Evolutionary conservation across 768 basidiomycete species (phyloP).

Genomic region (Pisolithus tinctorius): DNA sequence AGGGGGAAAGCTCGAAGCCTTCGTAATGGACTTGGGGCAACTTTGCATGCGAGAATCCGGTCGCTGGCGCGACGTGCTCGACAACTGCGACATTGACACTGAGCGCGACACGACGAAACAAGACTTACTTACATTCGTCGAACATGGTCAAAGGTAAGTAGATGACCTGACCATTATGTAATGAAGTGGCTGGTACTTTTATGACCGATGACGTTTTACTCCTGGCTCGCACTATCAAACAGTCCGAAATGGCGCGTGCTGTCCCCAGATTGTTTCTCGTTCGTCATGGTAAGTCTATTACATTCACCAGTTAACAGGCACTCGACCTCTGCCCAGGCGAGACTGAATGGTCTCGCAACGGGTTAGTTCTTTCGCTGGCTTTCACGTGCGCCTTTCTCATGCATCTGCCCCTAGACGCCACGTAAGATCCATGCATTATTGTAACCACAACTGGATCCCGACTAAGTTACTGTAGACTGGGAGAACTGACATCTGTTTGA

Average conservation of each 20-base stretch:
- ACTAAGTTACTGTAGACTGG: slow-evolving; percentile 57
- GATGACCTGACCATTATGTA: no score
- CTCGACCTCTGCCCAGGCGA: slow-evolving; percentile 47
- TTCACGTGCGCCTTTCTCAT: not conserved
- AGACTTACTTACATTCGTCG: slow-evolving; percentile 50
- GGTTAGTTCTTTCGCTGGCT: slow-evolving; percentile 36
- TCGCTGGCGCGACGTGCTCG: slow-evolving; percentile 65
- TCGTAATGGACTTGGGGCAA: slow-evolving; percentile 70
- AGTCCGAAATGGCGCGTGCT: slow-evolving; percentile 32
- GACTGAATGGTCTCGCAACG: slow-evolving; percentile 91
- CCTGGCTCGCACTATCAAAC: not conserved
- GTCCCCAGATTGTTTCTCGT: slow-evolving; percentile 75
- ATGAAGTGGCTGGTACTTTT: not conserved
- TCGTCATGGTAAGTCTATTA: slow-evolving; percentile 56
- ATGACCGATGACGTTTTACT: not conserved
- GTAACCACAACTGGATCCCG: not conserved
- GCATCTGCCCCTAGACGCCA: slow-evolving; percentile 44
- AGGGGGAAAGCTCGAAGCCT: slow-evolving; percentile 78
- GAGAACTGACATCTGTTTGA: slow-evolving; percentile 81
- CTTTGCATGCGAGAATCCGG: slow-evolving; percentile 30
- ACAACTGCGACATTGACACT: slow-evolving; percentile 52
- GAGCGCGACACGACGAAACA: not conserved
- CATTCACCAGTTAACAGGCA: not conserved
- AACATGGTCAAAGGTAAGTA: slow-evolving; percentile 37
- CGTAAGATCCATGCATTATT: slow-evolving; percentile 31